Evolutionary conservation across 306 rosid species (phyloP).

Genomic region (Styphnolobium japonicum): DNA sequence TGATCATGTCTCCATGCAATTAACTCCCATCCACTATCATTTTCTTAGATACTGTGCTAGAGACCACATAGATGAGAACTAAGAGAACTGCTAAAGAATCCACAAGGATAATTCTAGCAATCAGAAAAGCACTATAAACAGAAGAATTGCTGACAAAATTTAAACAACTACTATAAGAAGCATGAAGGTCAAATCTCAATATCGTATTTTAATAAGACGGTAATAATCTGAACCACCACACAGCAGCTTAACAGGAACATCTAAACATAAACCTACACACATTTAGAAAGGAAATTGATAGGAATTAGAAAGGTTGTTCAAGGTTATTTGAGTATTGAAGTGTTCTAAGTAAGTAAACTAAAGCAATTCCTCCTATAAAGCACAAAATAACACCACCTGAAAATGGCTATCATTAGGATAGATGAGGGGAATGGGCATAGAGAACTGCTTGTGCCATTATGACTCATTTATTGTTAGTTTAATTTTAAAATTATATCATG

Average conservation of each 20-base stretch:
- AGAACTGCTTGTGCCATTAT: background rate
- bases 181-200: slow-evolving; percentile 9
- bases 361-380: background rate
- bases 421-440: background rate
- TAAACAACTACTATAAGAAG: background rate
- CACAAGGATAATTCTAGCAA: slow-evolving; percentile 7
- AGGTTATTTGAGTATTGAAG: background rate
- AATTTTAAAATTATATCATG: background rate
- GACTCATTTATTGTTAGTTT: background rate
- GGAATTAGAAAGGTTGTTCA: background rate
- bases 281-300: background rate
- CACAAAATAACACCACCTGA: slow-evolving; percentile 1
- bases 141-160: background rate
- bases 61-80: slow-evolving; percentile 5
- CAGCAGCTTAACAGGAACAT: slow-evolving; percentile 7
- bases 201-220: background rate
- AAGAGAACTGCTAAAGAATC: slow-evolving; percentile 13
- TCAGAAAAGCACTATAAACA: slow-evolving; percentile 17
- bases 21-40: slow-evolving; percentile 2
- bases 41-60: slow-evolving; percentile 6
- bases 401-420: background rate
- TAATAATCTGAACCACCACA: slow-evolving; percentile 14
- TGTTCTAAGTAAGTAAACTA: background rate
- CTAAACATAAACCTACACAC: background rate
- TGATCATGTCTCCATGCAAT: slow-evolving; percentile 5